A percentile compares a stretch with the other conserved stretches of the same genome.
These are phyloP conservation scores for Podospora pseudopauciseta DNA, from an alignment of 495 filamentous ascomycete genomes.

Conservation along the genomic window DNA sequence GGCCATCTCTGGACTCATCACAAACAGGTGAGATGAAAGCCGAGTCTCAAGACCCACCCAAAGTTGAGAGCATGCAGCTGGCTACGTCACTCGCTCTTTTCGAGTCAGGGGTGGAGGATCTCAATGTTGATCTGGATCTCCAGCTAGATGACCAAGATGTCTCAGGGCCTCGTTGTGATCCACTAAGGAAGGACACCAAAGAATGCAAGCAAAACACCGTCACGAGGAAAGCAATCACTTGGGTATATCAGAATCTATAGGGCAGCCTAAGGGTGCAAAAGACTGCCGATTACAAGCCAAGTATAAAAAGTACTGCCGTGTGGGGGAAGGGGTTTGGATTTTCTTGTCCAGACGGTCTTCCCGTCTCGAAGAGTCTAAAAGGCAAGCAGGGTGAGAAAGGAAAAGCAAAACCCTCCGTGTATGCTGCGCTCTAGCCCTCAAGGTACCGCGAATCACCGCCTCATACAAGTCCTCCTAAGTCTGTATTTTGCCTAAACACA, in stretches of 20 bases:
- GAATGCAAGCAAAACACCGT: too few species aligned
- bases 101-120: not conserved
- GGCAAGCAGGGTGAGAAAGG: slow-evolving; percentile 43
- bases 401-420: slow-evolving; percentile 36
- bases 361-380: slow-evolving; percentile 48
- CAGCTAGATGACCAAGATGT: not conserved
- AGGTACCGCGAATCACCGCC: slow-evolving; percentile 37
- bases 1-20: too few species aligned
- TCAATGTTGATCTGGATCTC: not conserved
- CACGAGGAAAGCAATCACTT: not conserved
- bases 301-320: slow-evolving; percentile 10
- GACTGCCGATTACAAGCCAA: not conserved
- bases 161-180: too few species aligned
- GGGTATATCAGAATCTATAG: not conserved
- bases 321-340: slow-evolving; percentile 33
- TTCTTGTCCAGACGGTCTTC: slow-evolving; percentile 39
- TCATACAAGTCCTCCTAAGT: slow-evolving; percentile 31
- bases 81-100: not conserved
- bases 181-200: too few species aligned
- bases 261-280: not conserved
- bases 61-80: not conserved
- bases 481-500: slow-evolving; percentile 50
- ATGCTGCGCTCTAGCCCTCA: slow-evolving; percentile 38
- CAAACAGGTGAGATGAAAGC: too few species aligned
- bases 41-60: too few species aligned